Percentiles rank a stretch among this genome's conserved stretches.
Conservation (phyloP, 371 early-diverging fungal species). For the Lichtheimia corymbifera region DNA sequence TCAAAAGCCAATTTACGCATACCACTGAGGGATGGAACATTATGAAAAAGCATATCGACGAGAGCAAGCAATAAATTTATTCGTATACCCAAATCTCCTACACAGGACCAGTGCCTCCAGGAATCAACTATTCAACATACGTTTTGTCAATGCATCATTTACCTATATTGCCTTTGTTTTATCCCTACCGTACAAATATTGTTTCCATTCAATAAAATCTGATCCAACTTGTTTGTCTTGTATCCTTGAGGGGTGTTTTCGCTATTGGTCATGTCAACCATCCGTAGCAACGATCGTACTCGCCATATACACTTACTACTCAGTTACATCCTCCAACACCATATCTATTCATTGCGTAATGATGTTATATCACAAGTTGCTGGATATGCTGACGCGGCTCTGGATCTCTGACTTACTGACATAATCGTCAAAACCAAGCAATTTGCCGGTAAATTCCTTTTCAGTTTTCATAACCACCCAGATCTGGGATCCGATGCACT, state of each 20-base stretch:
- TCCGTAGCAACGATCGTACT: not conserved
- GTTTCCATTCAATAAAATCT: constrained; percentile 94
- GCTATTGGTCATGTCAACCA: constrained; percentile 29
- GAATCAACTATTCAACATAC: constrained; percentile 35
- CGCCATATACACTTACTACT: constrained; percentile 35
- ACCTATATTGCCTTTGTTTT: not conserved
- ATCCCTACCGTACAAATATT: constrained; percentile 89
- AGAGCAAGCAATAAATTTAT: not conserved
- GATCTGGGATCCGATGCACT: constrained; percentile 95
- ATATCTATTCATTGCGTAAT: constrained; percentile 68
- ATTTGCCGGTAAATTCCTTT: constrained; percentile 93
- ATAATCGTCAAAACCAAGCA: constrained; percentile 97
- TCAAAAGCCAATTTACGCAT: constrained; percentile 55
- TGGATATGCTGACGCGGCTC: not conserved
- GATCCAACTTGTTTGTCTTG: constrained; percentile 75
- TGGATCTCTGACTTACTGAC: constrained; percentile 71
- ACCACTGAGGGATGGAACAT: constrained; percentile 17
- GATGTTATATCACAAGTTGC: not conserved
- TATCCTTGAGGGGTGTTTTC: constrained; percentile 80
- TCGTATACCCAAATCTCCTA: not conserved
- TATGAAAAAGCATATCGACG: constrained; percentile 2
- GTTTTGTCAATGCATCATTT: not conserved
- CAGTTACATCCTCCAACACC: constrained; percentile 96
- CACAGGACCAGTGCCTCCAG: constrained; percentile 37
- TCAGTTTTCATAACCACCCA: constrained; percentile 97